A percentile compares a stretch with the other conserved stretches of the same genome.
Conservation (phyloP, 768 basidiomycete genomes). For the Leccinum fibrillosum region DNA sequence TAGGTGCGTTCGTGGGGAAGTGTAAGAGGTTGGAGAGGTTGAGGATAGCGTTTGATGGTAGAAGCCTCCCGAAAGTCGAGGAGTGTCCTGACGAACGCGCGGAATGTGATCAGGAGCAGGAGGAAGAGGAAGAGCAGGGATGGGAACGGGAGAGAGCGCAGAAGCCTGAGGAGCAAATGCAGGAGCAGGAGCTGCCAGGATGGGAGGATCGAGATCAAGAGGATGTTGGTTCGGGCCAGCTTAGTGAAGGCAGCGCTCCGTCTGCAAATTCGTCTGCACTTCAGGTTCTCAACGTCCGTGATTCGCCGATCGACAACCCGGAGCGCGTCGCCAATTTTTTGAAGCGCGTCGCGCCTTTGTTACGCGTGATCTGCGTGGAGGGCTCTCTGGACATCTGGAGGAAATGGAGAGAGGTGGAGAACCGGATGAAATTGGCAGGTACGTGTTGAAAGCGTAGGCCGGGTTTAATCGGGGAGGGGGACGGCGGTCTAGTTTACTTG, state of each 20-base stretch:
- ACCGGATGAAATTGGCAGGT: conserved; percentile 15
- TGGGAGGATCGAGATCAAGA: not conserved
- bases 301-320: conserved; percentile 26
- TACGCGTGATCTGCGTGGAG: conserved; percentile 26
- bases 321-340: conserved; percentile 26
- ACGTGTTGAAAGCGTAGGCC: not conserved
- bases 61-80: not conserved
- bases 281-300: conserved; percentile 26
- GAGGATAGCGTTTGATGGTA: conserved; percentile 26
- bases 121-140: not conserved
- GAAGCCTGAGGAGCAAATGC: not conserved
- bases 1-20: conserved; percentile 18
- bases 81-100: not conserved
- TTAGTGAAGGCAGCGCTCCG: not conserved
- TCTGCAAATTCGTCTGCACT: conserved; percentile 7
- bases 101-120: not conserved
- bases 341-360: conserved; percentile 19
- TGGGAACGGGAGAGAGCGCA: not conserved
- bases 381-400: conserved; percentile 27
- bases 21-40: conserved; percentile 20
- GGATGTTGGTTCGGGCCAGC: not conserved
- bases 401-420: conserved; percentile 28
- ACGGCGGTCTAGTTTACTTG: not conserved
- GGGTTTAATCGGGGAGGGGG: too few species aligned
- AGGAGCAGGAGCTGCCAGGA: not conserved